These are phyloP conservation scores for Aspergillus sp. DNA, from an alignment of 2,329 filamentous ascomycete species.

Conservation along the genomic window DNA sequence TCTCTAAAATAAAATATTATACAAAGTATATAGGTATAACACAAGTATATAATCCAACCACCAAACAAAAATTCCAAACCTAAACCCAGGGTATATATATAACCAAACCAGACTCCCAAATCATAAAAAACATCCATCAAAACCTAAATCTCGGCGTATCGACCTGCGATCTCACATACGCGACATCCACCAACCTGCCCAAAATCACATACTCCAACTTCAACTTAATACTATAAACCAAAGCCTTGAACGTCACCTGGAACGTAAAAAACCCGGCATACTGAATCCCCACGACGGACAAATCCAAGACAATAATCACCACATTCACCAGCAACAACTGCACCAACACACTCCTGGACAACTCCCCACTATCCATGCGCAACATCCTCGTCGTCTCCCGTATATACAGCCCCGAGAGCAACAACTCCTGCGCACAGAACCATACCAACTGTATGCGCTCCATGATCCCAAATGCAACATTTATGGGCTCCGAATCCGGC, in stretches of 20 bases:
- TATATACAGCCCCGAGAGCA: constrained; percentile 57
- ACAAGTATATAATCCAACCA: not conserved
- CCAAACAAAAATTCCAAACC: not conserved
- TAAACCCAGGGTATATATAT: no score
- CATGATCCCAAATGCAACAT: constrained; percentile 44
- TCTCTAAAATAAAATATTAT: no score
- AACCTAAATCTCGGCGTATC: constrained; percentile 11
- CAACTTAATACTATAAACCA: constrained; percentile 51
- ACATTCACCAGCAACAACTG: constrained; percentile 52
- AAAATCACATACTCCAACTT: constrained; percentile 52
- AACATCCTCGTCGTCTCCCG: constrained; percentile 54
- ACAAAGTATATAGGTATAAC: no score
- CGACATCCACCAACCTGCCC: constrained; percentile 39
- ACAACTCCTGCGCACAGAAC: constrained; percentile 57
- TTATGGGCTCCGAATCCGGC: constrained; percentile 25
- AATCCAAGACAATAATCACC: constrained; percentile 48
- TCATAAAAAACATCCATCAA: not conserved
- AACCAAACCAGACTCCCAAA: no score
- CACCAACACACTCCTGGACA: constrained; percentile 40
- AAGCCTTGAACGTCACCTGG: constrained; percentile 48
- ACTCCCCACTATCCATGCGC: constrained; percentile 42
- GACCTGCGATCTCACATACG: constrained; percentile 14
- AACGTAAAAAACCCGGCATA: constrained; percentile 46
- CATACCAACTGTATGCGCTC: constrained; percentile 58
- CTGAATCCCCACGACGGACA: constrained; percentile 44